Conservation (phyloP, 1,139 yeast species). For the Kurtzmaniella quercitrusa region DNA sequence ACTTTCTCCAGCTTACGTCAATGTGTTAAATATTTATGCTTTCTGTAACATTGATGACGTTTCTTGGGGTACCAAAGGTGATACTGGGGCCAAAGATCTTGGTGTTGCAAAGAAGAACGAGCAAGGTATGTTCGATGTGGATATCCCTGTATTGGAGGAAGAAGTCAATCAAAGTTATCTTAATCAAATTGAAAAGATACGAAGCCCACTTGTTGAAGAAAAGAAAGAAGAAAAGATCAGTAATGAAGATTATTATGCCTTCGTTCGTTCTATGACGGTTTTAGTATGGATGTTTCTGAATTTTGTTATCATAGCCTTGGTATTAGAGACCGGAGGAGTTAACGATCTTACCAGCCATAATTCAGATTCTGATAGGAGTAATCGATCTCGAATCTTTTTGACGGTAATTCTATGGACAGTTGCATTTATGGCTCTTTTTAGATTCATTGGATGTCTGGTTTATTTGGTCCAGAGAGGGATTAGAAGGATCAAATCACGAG, state of each 20-base stretch:
- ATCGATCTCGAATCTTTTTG: constrained; percentile 49
- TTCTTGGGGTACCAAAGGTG: constrained; percentile 52
- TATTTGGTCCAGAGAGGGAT: constrained; percentile 47
- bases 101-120: constrained; percentile 61
- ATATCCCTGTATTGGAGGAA: constrained; percentile 59
- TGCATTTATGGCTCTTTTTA: constrained; percentile 71
- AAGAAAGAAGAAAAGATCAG: constrained; percentile 33
- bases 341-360: constrained; percentile 25
- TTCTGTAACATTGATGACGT: constrained; percentile 49
- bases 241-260: constrained; percentile 72
- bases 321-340: constrained; percentile 66
- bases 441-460: constrained; percentile 63
- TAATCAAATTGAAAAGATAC: constrained; percentile 60
- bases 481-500: constrained; percentile 15
- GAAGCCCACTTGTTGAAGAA: constrained; percentile 29
- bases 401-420: constrained; percentile 77
- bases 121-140: constrained; percentile 63
- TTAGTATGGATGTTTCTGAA: constrained; percentile 77
- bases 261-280: constrained; percentile 76
- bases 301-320: constrained; percentile 66
- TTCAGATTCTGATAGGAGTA: constrained; percentile 14
- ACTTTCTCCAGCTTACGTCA: constrained; percentile 45
- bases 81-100: constrained; percentile 40
- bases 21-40: constrained; percentile 46
- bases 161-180: constrained; percentile 60